Percentiles rank a stretch among this genome's conserved stretches.
Conservation (phyloP, 371 early-diverging fungal genomes). For the Lichtheimia ornata region DNA sequence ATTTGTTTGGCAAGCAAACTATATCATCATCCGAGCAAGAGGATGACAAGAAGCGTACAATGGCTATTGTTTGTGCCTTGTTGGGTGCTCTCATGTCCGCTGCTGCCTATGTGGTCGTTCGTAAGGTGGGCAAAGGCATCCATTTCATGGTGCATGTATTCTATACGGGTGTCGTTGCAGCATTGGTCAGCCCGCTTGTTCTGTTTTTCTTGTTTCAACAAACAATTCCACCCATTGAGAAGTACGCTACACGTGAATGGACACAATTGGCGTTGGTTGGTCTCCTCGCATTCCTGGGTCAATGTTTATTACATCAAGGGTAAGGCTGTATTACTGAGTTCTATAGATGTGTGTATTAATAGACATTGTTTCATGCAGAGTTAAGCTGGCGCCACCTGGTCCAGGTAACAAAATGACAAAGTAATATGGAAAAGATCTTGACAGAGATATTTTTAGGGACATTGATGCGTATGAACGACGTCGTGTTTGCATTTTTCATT, state of each 20-base stretch:
- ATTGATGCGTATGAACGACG: constrained; percentile 81
- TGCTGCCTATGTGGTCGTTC: constrained; percentile 72
- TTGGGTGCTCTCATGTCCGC: constrained; percentile 64
- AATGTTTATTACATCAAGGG: constrained; percentile 74
- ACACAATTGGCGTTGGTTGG: constrained; percentile 52
- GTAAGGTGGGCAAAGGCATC: constrained; percentile 64
- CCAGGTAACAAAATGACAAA: constrained; percentile 38
- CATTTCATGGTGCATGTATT: constrained; percentile 78
- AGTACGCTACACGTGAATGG: constrained; percentile 7
- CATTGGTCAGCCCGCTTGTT: constrained; percentile 33
- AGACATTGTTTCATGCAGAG: constrained; percentile 17
- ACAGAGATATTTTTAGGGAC: constrained; percentile 35
- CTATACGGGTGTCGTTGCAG: constrained; percentile 70
- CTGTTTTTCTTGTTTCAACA: constrained; percentile 43
- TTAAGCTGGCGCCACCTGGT: constrained; percentile 78
- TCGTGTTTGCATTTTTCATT: constrained; percentile 79
- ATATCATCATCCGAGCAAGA: constrained; percentile 8
- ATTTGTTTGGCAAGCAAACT: constrained; percentile 46
- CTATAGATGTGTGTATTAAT: not conserved
- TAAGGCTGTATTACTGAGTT: constrained; percentile 12
- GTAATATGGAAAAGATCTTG: not conserved
- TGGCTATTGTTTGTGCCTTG: constrained; percentile 56
- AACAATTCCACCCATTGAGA: not conserved
- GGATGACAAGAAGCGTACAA: constrained; percentile 22
- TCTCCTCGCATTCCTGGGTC: constrained; percentile 70